Conservation (phyloP, 257 asterid species). For the Primulina eburnea region DNA sequence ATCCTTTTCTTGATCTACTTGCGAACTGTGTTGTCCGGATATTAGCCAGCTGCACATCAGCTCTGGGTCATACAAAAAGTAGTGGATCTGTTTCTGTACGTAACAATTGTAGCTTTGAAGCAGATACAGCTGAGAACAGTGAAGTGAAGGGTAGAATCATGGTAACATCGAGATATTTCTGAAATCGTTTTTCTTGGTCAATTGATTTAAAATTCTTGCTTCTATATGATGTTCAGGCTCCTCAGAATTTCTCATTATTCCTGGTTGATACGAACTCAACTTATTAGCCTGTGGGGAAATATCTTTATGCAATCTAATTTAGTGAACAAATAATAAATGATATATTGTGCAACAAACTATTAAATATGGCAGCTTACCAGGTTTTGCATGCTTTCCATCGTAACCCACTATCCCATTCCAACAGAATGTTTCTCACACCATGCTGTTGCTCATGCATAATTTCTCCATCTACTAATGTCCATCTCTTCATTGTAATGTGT, state of each 20-base stretch:
- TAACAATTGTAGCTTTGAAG: slow-evolving; percentile 27
- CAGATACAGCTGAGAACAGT: slow-evolving; percentile 33
- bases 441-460: background rate
- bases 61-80: slow-evolving; percentile 37
- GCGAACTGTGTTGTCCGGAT: slow-evolving; percentile 63
- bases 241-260: too few relatives aligned
- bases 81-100: slow-evolving; percentile 27
- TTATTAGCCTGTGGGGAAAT: background rate
- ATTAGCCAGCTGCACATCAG: slow-evolving; percentile 62
- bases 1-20: slow-evolving; percentile 71
- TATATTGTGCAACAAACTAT: background rate
- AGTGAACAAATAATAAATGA: background rate
- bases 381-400: background rate
- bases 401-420: background rate
- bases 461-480: background rate
- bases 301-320: background rate
- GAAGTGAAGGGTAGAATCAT: slow-evolving; percentile 37
- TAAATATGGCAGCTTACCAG: background rate
- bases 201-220: too few relatives aligned
- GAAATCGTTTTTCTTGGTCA: background rate
- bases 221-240: too few relatives aligned
- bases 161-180: slow-evolving; percentile 43
- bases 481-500: background rate
- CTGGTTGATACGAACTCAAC: background rate
- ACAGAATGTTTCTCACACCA: background rate